Conservation (phyloP, 192 early-diverging fungal species). For the Coemansia sp. region DNA sequence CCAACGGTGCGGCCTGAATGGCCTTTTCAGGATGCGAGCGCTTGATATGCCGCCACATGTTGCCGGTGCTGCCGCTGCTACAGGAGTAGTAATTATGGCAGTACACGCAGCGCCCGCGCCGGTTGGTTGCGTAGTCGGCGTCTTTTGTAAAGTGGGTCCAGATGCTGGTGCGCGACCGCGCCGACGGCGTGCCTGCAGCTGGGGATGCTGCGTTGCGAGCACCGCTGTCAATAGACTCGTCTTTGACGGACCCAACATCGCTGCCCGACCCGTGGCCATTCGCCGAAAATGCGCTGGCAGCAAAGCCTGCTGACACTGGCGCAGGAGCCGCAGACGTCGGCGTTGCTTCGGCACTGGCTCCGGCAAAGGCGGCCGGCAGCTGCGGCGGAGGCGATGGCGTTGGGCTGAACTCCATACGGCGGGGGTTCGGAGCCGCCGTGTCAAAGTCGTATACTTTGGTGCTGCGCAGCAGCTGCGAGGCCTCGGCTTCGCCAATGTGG, state of each 20-base stretch:
- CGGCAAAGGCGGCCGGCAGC: background rate
- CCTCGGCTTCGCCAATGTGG: constrained; percentile 39
- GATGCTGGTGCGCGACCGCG: constrained; percentile 49
- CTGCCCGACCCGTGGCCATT: constrained; percentile 36
- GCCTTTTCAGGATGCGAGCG: constrained; percentile 53
- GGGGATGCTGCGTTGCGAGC: constrained; percentile 37
- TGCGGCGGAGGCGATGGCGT: constrained; percentile 44
- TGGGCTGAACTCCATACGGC: constrained; percentile 54
- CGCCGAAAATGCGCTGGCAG: background rate
- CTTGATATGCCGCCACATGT: constrained; percentile 57
- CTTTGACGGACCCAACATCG: constrained; percentile 30
- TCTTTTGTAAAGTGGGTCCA: constrained; percentile 54
- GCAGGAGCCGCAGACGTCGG: background rate
- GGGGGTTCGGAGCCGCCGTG: constrained; percentile 15
- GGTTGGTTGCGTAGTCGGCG: constrained; percentile 52
- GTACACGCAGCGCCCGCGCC: constrained; percentile 54
- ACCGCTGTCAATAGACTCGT: constrained; percentile 45
- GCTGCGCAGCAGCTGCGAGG: constrained; percentile 32
- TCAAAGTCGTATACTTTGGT: constrained; percentile 35
- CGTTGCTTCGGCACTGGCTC: constrained; percentile 2
- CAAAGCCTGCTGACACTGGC: background rate
- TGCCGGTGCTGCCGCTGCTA: constrained; percentile 53
- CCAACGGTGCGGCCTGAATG: constrained; percentile 42
- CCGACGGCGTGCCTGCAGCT: constrained; percentile 24
- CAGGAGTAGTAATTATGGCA: constrained; percentile 57